Base-by-base conservation (phyloP, 2,329 filamentous ascomycete species). In the Trichophyton benhamiae region DNA sequence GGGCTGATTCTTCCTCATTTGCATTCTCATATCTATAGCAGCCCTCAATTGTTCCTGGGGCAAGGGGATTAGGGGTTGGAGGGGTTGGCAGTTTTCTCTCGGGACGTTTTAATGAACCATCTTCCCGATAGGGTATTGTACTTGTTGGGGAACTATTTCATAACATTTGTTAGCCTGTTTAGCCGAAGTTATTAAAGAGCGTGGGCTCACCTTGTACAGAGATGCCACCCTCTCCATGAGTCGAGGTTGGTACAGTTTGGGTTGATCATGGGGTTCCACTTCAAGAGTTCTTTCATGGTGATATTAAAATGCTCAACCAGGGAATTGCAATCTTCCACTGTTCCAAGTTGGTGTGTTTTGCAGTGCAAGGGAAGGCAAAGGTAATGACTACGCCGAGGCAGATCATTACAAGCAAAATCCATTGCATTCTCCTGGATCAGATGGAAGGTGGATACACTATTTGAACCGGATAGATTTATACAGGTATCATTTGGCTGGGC, bases 351-450 rank as follows among this genome's bases (percentile, higher is more conserved):
- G n/a, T 17, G 41, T n/a, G n/a, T 17, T 17, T 17, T 44, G 15
- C 41, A 44, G 13, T 44, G 41, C 13, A n/a, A 15, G 13, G 41
- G 41, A 17, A 44, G 41, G 13, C 41, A 44, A 44, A 44, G 41
- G 15, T 17, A 36, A 13, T 36, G 41, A 4, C n/a, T 44, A 11
- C 15, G 41, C 41, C 13, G 41, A 17, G 13, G 41, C 15, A 44
- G 15, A 15, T 15, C 41, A 7, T n/a, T 7, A 17, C n/a, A 17
- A 44, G 41, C 41, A 44, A 75, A 59, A 67, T 70, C 4, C 41
- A 44, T 44, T 8, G 41, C 41, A 15, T 44, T 44, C n/a, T 44
- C n/a, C 41, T 44, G 41, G n/a, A 44, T 44, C n/a, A 44, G 41
- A 17, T 44, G 13, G 15, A 15, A 44, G 11, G 41, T 44, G 7